Percentiles rank a stretch among this genome's conserved stretches.
Conservation (phyloP, 331 rosid species). For the Pyrus hybrid region DNA sequence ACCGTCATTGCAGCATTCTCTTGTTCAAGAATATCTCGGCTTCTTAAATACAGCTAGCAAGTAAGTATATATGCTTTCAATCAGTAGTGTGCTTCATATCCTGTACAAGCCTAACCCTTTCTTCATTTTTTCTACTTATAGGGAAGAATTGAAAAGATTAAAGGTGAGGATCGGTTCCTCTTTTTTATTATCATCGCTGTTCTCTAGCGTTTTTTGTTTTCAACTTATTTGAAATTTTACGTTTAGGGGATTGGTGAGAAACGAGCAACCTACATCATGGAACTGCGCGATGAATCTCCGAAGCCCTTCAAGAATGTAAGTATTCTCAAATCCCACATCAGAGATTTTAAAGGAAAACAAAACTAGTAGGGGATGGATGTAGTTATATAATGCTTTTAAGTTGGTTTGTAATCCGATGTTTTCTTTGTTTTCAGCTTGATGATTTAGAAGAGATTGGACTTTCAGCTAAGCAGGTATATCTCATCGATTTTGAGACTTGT, state of each 20-base stretch:
- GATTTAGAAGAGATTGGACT: conserved; percentile 78
- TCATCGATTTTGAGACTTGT: neutral
- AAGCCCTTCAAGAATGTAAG: conserved; percentile 70
- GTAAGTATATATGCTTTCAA: conserved; percentile 35
- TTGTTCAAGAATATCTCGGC: conserved; percentile 50
- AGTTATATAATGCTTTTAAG: neutral
- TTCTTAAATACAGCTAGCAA: conserved; percentile 70
- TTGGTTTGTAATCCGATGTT: neutral
- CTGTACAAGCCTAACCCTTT: neutral
- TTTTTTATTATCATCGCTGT: neutral
- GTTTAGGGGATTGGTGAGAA: conserved; percentile 84
- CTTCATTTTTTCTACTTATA: conserved; percentile 6
- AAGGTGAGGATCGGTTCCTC: conserved; percentile 32
- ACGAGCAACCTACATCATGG: conserved; percentile 60
- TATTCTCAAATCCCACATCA: neutral
- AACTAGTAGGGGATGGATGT: neutral
- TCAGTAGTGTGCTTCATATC: neutral
- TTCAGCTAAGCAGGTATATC: conserved; percentile 68
- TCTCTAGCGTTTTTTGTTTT: neutral
- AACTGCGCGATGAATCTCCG: conserved; percentile 67
- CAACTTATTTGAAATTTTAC: neutral
- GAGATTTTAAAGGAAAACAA: neutral
- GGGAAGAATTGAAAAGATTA: conserved; percentile 71
- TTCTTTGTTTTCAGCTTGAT: conserved; percentile 46
- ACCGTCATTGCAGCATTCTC: conserved; percentile 43